Base-by-base conservation (phyloP, 2,329 filamentous ascomycete genomes). In the Monosporascus sp. region DNA sequence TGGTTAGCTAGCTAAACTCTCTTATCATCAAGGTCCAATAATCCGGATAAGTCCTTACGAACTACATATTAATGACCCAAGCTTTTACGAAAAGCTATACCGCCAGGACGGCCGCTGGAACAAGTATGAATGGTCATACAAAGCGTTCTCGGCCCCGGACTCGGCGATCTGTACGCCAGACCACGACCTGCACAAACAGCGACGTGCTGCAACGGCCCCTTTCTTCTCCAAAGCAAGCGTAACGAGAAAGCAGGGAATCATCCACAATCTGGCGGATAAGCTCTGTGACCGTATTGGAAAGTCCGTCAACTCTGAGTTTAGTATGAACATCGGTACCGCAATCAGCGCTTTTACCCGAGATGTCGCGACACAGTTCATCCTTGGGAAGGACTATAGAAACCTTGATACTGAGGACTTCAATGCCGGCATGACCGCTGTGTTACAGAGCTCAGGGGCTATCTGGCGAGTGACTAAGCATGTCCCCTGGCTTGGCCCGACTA, bases 221-320 rank as follows among this genome's bases (percentile, higher is more conserved):
- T 56, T 50, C 48, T 56, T 58, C 53, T 57, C 55, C 6, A 58
- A 58, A 43, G 43, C 37, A 17, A 56, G 49, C 6, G 53, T 58
- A 11, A 9, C 50, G 1, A 20, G 20, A 14, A 52, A 39, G 8
- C 49, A 58, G 22, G 48, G 47, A 2, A 50, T 52, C 37, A 52
- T 54, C 39, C 37, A 35, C 41, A 39, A 17, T 45, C 51, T 52
- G 25, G 27, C 51, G 24, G 37, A 48, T n/a, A 48, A 46, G 31
- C 48, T 55, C 20, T 49, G 47, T 18, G 35, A 27, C 15, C 18
- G 41, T 35, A 15, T 54, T 8, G 24, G 22, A 35, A 45, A 15
- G 27, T 31, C 9, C 27, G 27, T 31, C 27, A 3, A 31, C 27
- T 31, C 27, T 11, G 3, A 31, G 27, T 45, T 46, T 35, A 48